A percentile compares a stretch with the other conserved stretches of the same genome.
These are phyloP conservation scores for Evansstolkia leycettana DNA, from an alignment of 495 filamentous ascomycete genomes.

Conservation along the genomic window DNA sequence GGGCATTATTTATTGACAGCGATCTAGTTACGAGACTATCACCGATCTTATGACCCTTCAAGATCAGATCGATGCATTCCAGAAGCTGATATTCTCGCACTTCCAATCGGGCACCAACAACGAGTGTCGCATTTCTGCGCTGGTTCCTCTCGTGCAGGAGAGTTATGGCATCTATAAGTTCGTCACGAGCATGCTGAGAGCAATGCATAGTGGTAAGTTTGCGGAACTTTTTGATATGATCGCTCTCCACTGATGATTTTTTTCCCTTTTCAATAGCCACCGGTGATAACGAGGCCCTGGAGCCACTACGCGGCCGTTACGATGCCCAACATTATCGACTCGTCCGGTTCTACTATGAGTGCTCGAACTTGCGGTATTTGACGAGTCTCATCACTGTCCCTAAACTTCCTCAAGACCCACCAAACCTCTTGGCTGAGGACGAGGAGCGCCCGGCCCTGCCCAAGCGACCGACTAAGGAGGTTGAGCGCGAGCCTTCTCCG, in stretches of 20 bases:
- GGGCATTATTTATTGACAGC: slow-evolving; percentile 7
- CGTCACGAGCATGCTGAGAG: slow-evolving; percentile 85
- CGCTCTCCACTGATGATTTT: slow-evolving; percentile 4
- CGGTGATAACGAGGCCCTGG: slow-evolving; percentile 89
- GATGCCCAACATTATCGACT: slow-evolving; percentile 92
- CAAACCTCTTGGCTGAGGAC: slow-evolving; percentile 73
- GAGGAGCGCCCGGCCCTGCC: slow-evolving; percentile 77
- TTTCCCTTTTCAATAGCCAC: slow-evolving; percentile 62
- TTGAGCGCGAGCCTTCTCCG: slow-evolving; percentile 46
- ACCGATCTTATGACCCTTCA: slow-evolving; percentile 92
- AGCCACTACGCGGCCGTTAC: slow-evolving; percentile 76
- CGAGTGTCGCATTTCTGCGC: slow-evolving; percentile 87
- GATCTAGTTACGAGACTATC: slow-evolving; percentile 76
- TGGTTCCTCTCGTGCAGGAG: slow-evolving; percentile 90
- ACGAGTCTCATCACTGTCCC: slow-evolving; percentile 94
- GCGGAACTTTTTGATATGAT: no score
- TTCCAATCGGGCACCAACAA: slow-evolving; percentile 86
- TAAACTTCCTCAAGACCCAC: slow-evolving; percentile 88
- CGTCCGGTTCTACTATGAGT: slow-evolving; percentile 97
- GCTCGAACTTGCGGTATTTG: slow-evolving; percentile 90
- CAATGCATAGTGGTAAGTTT: slow-evolving; percentile 94
- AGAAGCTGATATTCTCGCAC: slow-evolving; percentile 95
- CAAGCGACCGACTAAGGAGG: slow-evolving; percentile 56
- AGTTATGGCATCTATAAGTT: slow-evolving; percentile 98
- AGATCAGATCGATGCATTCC: slow-evolving; percentile 95